Evolutionary conservation across 2,329 filamentous ascomycete species (phyloP), one percentile per base, ranked within the genome.

Genomic region (Aspergillus ustus): DNA sequence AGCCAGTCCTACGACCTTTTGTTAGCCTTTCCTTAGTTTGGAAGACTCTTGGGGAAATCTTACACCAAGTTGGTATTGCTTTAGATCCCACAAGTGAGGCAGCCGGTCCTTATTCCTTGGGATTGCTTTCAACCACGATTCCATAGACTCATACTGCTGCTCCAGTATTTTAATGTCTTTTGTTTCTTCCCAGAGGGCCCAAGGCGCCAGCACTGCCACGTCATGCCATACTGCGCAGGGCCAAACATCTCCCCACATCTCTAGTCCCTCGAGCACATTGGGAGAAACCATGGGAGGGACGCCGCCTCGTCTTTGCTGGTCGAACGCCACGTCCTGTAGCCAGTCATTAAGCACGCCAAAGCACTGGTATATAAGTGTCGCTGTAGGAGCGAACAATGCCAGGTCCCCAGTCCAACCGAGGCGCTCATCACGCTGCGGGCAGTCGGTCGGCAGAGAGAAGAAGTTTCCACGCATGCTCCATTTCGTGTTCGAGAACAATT

Each of bases 381-480:
- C 80, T 0, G 83, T 82, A 0, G 82, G 80, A 0, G 77, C 73
- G 60, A 87, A 87, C 1, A 80, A 77, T 34, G 81, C 81, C 4
- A 78, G 73, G 63, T 85, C 81, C 13, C 85, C 81, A 0, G 80
- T 83, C 85, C 85, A 84, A 20, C 82, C 81, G 5, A 86, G 70
- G 0, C 84, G 77, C 70, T 86, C 84, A 57, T 87, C 83, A 1
- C 83, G 76, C 63, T 86, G 83, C 0, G 84, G 84, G 63, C 84
- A 86, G 66, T 88, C 86, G 0, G 85, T 87, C 0, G 85, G 85
- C 0, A 87, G 72, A 0, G 79, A 81, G 4, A 87, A 65, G 66
- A 88, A 87, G 65, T 88, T 88, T 0, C 84, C 84, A 29, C 80
- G 79, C 81, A 87, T 86, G 5, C 80, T 81, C 85, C 85, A 87